Base-by-base conservation (phyloP, 768 basidiomycete species). In the Plicaturopsis crispa region DNA sequence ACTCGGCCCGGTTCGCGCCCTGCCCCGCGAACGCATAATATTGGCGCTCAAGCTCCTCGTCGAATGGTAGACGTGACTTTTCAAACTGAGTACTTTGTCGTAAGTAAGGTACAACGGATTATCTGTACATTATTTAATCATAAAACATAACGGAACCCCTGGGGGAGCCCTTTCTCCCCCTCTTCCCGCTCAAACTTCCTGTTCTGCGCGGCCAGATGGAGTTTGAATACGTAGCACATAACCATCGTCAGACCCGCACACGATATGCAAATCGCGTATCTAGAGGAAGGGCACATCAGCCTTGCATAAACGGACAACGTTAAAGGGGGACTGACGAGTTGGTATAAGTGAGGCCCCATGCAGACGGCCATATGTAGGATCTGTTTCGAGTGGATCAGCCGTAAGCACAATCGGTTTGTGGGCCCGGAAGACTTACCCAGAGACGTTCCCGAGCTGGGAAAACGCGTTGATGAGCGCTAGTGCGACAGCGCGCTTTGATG, bases 401-500 rank as follows among this genome's bases (percentile, higher is more conserved):
- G 31, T 48, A 16, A 20, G 31, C 35, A 19, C 13, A 36, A 49
- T 36, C 46, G 38, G 39, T 35, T 20, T n/a, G 31, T 20, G 22
- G 34, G 16, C 22, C 23, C 21, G 46, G 20, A 13, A 49, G 44
- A 22, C 46, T 49, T 33, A 49, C 45, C 90, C 90, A 31, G 78
- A 62, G 30, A 94, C 69, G 61, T 93, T 93, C 1, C 91, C 91
- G 3, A 87, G 67, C 51, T 87, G 80, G 6, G 82, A 81, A 51
- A 88, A 76, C 30, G 80, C 75, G 56, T 92, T 90, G 50, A 91
- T 75, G 44, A 86, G 60, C 2, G 88, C 90, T 33, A 94, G 67
- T 10, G 82, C 82, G n/a, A 91, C 82, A 3, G 90, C 84, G 4
- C 90, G 79, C 59, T 92, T 93, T n/a, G 81, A 77, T 4, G 87